Evolutionary conservation across 2,329 filamentous ascomycete genomes (phyloP).

Genomic region (Botryotinia calthae): DNA sequence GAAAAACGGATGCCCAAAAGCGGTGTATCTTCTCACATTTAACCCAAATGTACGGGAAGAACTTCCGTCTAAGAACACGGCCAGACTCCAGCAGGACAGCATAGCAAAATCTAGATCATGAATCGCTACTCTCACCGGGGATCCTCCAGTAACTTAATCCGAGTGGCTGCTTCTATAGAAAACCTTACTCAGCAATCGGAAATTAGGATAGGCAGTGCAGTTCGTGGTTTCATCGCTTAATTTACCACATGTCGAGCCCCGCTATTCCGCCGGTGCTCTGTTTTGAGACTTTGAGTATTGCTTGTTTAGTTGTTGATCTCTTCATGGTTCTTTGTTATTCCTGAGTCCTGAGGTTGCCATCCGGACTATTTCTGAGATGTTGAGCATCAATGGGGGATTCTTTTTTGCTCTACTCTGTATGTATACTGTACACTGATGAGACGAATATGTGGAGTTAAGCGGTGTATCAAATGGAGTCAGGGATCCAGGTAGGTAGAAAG

Average conservation of each 20-base stretch:
- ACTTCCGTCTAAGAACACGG: neutral
- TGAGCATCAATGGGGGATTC: neutral
- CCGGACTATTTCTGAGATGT: neutral
- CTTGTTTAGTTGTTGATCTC: conserved; percentile 1
- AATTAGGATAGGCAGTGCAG: neutral
- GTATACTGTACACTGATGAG: neutral
- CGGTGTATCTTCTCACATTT: neutral
- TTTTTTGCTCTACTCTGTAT: neutral
- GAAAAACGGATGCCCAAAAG: neutral
- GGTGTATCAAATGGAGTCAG: neutral
- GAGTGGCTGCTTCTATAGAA: neutral
- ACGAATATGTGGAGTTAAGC: neutral
- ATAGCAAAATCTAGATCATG: conserved; percentile 5
- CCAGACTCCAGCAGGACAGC: neutral
- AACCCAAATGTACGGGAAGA: neutral
- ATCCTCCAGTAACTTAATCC: neutral
- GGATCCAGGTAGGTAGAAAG: neutral
- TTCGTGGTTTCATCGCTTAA: neutral
- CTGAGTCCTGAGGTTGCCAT: neutral
- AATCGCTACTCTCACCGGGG: neutral
- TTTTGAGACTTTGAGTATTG: neutral
- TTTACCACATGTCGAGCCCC: neutral
- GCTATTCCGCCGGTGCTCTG: neutral
- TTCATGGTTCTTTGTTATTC: neutral
- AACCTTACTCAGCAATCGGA: neutral